Percentiles rank a stretch among this genome's conserved stretches.
phyloP scores from a whole-genome alignment of 495 filamentous ascomycete species.

The Thermothielavioides terrestris region DNA sequence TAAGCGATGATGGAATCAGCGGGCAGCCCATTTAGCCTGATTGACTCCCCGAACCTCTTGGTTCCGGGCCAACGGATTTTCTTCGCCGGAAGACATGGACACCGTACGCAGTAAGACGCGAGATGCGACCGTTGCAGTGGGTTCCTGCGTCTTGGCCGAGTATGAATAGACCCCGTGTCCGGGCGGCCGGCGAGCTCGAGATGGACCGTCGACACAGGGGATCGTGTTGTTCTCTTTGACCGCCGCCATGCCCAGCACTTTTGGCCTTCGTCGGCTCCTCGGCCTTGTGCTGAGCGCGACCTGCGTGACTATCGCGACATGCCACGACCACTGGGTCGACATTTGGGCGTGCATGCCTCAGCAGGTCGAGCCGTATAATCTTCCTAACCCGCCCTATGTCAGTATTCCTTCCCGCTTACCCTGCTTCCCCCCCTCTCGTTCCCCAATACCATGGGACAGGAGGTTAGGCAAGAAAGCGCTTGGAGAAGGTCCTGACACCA shows the following conservation, averaged over 20 bases:
- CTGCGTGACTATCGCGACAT: conserved; percentile 9
- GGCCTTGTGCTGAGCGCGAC: conserved; percentile 13
- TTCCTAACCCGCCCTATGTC: conserved; percentile 48
- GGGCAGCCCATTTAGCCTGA: conserved; percentile 19
- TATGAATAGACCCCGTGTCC: conserved; percentile 2
- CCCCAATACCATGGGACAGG: too few species aligned
- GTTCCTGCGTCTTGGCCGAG: conserved; percentile 15
- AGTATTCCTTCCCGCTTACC: conserved; percentile 10
- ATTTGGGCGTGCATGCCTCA: conserved; percentile 55
- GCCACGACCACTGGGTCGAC: conserved; percentile 43
- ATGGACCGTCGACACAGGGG: background rate
- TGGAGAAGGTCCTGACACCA: background rate
- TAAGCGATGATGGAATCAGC: conserved; percentile 2
- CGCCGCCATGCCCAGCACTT: conserved; percentile 2
- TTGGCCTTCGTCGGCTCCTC: conserved; percentile 12
- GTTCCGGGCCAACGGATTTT: conserved; percentile 11
- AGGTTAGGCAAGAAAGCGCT: background rate
- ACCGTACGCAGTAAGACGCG: background rate
- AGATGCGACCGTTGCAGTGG: conserved; percentile 4
- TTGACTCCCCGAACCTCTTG: conserved; percentile 2
- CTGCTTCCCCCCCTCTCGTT: too few species aligned
- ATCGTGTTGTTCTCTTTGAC: background rate
- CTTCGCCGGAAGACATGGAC: too few species aligned
- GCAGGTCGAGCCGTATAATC: conserved; percentile 45
- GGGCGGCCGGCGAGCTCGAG: background rate